A percentile compares a stretch with the other conserved stretches of the same genome.
phyloP scores from a whole-genome alignment of 2,329 filamentous ascomycete genomes.

The Penicillium nordicum region DNA sequence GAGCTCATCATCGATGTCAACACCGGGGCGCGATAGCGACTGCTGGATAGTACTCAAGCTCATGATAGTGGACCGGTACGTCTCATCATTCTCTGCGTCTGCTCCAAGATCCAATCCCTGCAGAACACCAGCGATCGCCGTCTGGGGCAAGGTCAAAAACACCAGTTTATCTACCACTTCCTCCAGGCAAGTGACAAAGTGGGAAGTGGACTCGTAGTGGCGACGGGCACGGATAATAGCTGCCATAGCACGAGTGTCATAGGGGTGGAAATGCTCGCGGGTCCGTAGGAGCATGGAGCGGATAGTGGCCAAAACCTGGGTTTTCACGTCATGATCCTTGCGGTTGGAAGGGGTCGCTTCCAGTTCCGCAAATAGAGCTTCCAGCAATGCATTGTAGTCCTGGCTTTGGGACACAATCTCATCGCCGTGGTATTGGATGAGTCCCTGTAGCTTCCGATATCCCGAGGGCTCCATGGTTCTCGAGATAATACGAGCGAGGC shows the following conservation, averaged over 20 bases:
- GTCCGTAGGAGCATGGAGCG: conserved; percentile 40
- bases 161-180: conserved; percentile 39
- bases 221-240: conserved; percentile 38
- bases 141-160: conserved; percentile 18
- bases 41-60: conserved; percentile 26
- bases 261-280: conserved; percentile 32
- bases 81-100: conserved; percentile 30
- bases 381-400: conserved; percentile 38
- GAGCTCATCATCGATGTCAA: conserved; percentile 21
- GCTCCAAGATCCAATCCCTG: conserved; percentile 28
- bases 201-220: conserved; percentile 38
- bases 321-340: conserved; percentile 38
- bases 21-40: conserved; percentile 13
- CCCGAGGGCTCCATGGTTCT: conserved; percentile 41
- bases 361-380: conserved; percentile 38
- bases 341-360: conserved; percentile 32
- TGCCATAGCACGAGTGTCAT: conserved; percentile 35
- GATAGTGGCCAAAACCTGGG: conserved; percentile 42
- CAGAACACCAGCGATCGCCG: conserved; percentile 33
- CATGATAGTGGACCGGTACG: conserved; percentile 35
- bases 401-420: conserved; percentile 34
- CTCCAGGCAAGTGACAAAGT: conserved; percentile 41
- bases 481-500: conserved; percentile 34
- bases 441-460: conserved; percentile 42
- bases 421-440: conserved; percentile 38